Evolutionary conservation across 805 yeast species (phyloP), one percentile per base, ranked within the genome.

Genomic region (Ogataea thermomethanolica): DNA sequence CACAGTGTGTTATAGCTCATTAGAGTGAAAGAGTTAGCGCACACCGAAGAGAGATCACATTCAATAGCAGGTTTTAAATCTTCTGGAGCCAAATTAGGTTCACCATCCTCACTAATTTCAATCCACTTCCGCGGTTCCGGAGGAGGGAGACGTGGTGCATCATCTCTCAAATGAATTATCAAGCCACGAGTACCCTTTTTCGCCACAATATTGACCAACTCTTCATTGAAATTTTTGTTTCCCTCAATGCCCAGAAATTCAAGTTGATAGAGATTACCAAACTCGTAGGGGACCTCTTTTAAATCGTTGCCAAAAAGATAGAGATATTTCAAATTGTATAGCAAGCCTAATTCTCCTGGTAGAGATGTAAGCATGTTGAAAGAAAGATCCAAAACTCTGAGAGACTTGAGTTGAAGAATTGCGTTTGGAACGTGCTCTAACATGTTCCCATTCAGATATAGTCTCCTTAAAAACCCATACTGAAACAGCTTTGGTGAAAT

Each of bases 201-300:
- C 0, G 95, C 79, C 36, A 93, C 57, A 23, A 84, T 74, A 48
- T 80, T 75, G 30, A 87, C 78, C 45, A 78, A 62, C 15, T 73
- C 76, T 41, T 73, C 69, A 53, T 83, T 84, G 56, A 93, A 69
- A 29, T 56, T 48, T 3, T 95, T 86, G 59, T 93, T 93, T 2
- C 99, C 99, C 62, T 91, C 97, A 32, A 91, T 71, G 25, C 99
- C 99, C 36, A 93, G 66, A 58, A 91, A 84, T 50, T 86, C 84
- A 49, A 93, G 72, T 52, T 87, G 91, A 59, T 79, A 84, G 44
- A 95, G 68, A 52, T 79, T 82, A 21, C 98, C 96, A 61, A 93
- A 80, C 58, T 84, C 93, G 62, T 67, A 72, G 2, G 99, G 99
- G 47, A 93, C 67, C 1, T 77, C 74, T 38, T 72, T 69, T 49